These are phyloP conservation scores for Microcera coccophila DNA, from an alignment of 2,329 filamentous ascomycete species.

Conservation along the genomic window DNA sequence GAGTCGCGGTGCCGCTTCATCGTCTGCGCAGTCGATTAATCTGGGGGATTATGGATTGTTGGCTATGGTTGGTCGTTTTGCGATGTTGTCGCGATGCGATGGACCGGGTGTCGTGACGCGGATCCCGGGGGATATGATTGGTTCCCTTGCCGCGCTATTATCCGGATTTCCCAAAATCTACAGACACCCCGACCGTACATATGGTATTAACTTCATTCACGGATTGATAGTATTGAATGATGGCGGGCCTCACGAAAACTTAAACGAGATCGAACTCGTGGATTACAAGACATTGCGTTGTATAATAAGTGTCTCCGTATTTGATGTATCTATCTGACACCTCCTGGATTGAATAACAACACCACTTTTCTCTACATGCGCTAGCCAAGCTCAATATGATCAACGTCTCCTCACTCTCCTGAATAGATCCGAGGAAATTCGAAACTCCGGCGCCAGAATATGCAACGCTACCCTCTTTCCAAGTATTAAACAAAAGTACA, in stretches of 20 bases:
- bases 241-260: too few relatives aligned
- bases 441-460: constrained; percentile 19
- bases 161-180: not conserved
- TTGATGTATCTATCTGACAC: too few relatives aligned
- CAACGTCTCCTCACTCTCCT: not conserved
- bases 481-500: constrained; percentile 21
- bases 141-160: not conserved
- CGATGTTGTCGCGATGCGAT: not conserved
- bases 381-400: not conserved
- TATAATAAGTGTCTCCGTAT: too few relatives aligned
- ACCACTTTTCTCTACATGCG: not conserved
- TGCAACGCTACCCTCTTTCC: constrained; percentile 20
- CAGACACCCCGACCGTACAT: not conserved
- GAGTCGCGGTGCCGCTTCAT: constrained; percentile 29
- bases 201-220: not conserved
- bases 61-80: not conserved
- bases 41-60: not conserved
- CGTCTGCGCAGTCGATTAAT: constrained; percentile 2
- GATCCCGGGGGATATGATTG: not conserved
- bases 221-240: too few relatives aligned
- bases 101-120: not conserved
- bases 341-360: not conserved
- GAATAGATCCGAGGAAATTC: not conserved
- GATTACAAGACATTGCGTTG: too few relatives aligned
- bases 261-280: too few relatives aligned